Base-by-base conservation (phyloP, 495 filamentous ascomycete genomes). In the Aspergillus carlsbadensis region DNA sequence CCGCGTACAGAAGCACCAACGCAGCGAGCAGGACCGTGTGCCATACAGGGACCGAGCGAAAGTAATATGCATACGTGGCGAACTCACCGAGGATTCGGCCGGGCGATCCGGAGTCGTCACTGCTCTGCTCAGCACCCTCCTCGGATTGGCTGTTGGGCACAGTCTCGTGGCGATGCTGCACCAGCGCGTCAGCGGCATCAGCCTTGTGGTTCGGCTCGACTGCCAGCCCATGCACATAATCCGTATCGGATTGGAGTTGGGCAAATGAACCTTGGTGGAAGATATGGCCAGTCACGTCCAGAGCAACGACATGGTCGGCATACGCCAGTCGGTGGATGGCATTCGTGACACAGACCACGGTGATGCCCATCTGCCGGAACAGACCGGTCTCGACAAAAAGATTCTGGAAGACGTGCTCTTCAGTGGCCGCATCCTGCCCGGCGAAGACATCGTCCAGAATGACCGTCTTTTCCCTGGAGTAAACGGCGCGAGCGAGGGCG, bases 401-500 rank as follows among this genome's bases (percentile, higher is more conserved):
- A 39, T 39, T 39, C 36, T 39, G 36, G 36, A 39, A 39, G 36
- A 39, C 5, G 36, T 39, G 36, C 36, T 39, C 36, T 10, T 39
- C 36, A 10, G 36, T 39, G 3, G 36, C 36, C 36, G 36, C 36
- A 39, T 39, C 36, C 36, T 39, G 36, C 13, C 36, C 36, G 4
- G 36, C 36, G 13, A 39, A 39, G 36, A 39, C 36, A 39, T 39
- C 36, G 36, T 39, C 36, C 36, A 39, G 15, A 14, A 39, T 3
- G 36, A 39, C 36, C 13, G 36, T 39, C 36, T 39, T 39, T 39
- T 39, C 36, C 36, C 36, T 39, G 15, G 36, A 39, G 31, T 63
- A 56, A 6, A 63, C 37, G 6, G 58, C 47, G n/a, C 53, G 48
- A 21, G 5, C 52, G 31, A 55, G 15, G 22, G 55, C 61, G 15